phyloP scores from a whole-genome alignment of 306 rosid species.

The Prunus fruticosa region DNA sequence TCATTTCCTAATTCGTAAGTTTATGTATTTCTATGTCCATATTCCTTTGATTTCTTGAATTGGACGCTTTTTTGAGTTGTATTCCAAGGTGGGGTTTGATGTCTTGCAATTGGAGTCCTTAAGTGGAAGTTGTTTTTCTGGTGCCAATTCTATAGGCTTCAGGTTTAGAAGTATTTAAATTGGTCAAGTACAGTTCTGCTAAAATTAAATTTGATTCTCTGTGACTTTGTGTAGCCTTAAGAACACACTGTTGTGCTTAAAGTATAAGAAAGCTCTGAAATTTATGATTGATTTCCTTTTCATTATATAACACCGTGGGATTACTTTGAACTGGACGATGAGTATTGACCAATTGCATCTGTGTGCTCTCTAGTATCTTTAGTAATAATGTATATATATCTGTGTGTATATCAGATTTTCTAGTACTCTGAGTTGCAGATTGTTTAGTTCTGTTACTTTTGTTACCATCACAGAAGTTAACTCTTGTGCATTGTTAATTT shows the following conservation, averaged over 20 bases:
- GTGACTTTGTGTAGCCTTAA: background rate
- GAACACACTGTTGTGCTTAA: background rate
- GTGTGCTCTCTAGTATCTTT: background rate
- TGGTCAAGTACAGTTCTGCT: background rate
- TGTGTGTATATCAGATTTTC: background rate
- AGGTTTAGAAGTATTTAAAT: background rate
- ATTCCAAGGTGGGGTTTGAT: background rate
- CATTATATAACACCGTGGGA: background rate
- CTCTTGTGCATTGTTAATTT: constrained; percentile 4
- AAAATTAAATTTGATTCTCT: background rate
- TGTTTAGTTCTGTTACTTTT: background rate
- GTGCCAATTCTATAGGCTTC: background rate
- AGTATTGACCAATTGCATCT: background rate
- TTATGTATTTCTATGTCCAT: background rate
- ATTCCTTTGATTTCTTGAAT: background rate
- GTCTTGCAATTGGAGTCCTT: background rate
- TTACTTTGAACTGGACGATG: background rate
- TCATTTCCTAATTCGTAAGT: background rate
- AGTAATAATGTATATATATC: background rate
- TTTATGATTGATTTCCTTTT: background rate
- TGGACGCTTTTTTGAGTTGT: background rate
- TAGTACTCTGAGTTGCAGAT: background rate
- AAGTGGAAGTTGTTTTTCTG: background rate
- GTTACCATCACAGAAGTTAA: constrained; percentile 11
- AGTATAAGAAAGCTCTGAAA: background rate